These are phyloP conservation scores for Fusarium solani-melongenae DNA, from an alignment of 2,329 filamentous ascomycete genomes.

Conservation along the genomic window DNA sequence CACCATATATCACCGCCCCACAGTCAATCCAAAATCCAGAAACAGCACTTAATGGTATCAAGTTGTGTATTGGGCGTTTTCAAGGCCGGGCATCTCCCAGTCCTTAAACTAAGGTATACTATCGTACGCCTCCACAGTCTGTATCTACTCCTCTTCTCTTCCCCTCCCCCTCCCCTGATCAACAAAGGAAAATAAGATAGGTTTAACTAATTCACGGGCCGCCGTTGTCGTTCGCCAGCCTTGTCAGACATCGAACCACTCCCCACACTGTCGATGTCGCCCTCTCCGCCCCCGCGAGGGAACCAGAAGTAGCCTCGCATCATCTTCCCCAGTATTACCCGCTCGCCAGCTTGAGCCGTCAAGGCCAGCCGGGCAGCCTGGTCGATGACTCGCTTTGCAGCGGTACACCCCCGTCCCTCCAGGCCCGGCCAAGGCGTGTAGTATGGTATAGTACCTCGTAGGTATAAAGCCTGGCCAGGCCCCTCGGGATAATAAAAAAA, in stretches of 20 bases:
- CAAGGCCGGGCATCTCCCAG: conserved; percentile 18
- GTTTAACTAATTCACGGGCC: conserved; percentile 36
- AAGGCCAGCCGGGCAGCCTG: conserved; percentile 31
- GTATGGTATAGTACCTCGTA: conserved; percentile 10
- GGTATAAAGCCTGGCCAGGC: conserved; percentile 19
- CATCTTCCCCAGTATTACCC: conserved; percentile 45
- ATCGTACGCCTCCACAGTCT: conserved; percentile 34
- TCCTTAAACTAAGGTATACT: conserved; percentile 18
- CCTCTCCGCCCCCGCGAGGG: conserved; percentile 31
- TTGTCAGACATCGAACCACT: conserved; percentile 45
- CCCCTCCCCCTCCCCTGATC: conserved; percentile 14
- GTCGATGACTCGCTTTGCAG: conserved; percentile 36
- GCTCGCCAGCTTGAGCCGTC: conserved; percentile 32
- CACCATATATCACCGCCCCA: neutral
- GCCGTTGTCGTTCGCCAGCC: conserved; percentile 41
- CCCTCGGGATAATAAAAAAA: conserved; percentile 16
- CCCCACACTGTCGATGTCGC: conserved; percentile 38
- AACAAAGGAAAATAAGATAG: conserved; percentile 45
- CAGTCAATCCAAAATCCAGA: neutral
- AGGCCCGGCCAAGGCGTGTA: conserved; percentile 12
- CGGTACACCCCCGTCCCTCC: conserved; percentile 35
- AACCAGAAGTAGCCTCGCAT: conserved; percentile 42
- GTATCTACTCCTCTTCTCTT: conserved; percentile 34
- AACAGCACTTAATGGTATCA: conserved; percentile 7
- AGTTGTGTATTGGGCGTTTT: conserved; percentile 31